phyloP scores from a whole-genome alignment of 139 green algal genomes.

The Chlamydomonas sp. region DNA sequence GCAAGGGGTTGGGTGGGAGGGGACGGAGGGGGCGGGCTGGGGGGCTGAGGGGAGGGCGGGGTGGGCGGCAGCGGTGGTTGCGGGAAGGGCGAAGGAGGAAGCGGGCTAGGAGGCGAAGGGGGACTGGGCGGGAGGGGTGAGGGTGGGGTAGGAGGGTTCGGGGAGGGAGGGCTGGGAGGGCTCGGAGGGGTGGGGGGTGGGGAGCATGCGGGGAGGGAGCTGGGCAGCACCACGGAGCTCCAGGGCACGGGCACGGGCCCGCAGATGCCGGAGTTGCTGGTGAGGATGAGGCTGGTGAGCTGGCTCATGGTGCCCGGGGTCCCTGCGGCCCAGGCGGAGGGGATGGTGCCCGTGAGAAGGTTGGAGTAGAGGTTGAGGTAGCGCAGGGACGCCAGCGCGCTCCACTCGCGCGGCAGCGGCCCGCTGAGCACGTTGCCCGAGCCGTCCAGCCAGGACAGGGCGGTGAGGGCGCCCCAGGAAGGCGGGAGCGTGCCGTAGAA shows the following conservation, averaged over 20 bases:
- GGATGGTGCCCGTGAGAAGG: neutral
- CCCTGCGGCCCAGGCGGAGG: neutral
- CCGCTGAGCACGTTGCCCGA: neutral
- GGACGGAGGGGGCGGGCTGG: neutral
- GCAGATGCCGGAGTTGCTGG: neutral
- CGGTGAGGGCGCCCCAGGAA: neutral
- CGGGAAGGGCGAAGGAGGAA: neutral
- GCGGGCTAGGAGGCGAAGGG: neutral
- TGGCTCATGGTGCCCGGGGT: neutral
- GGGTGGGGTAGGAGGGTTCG: no score
- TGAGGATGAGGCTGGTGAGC: neutral
- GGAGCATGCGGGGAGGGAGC: neutral
- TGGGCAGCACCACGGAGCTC: neutral
- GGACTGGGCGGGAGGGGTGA: neutral
- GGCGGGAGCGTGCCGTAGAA: neutral
- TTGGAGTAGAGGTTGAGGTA: neutral
- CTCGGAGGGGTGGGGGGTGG: neutral
- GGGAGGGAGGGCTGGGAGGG: no score
- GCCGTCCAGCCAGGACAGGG: neutral
- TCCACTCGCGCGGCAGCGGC: neutral
- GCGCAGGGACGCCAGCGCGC: neutral
- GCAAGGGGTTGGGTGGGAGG: no score
- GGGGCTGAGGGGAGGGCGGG: neutral
- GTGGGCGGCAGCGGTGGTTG: neutral
- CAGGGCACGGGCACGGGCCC: conserved; percentile 4